Conservation (phyloP, 257 asterid genomes). For the Scutellaria minor region DNA sequence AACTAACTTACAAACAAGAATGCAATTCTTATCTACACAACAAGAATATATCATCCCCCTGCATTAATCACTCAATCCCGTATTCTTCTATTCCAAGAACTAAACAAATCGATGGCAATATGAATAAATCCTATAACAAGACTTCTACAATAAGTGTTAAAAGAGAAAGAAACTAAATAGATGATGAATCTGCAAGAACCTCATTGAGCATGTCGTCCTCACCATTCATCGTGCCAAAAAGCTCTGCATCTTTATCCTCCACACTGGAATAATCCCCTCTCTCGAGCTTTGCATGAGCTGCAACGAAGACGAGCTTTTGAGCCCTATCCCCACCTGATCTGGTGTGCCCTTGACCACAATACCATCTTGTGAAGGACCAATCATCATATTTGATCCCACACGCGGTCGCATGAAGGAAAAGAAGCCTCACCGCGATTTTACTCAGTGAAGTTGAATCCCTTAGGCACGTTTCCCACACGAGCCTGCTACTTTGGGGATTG, state of each 20-base stretch:
- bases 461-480: slow-evolving; percentile 87
- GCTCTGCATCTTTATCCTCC: slow-evolving; percentile 67
- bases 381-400: slow-evolving; percentile 63
- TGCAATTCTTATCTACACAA: slow-evolving; percentile 40
- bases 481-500: slow-evolving; percentile 84
- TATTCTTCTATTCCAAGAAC: slow-evolving; percentile 40
- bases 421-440: slow-evolving; percentile 81
- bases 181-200: slow-evolving; percentile 66
- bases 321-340: slow-evolving; percentile 61
- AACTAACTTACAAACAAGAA: slow-evolving; percentile 36
- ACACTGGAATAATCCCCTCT: slow-evolving; percentile 54
- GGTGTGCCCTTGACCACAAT: slow-evolving; percentile 51
- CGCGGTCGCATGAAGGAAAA: slow-evolving; percentile 85
- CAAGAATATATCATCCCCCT: slow-evolving; percentile 36
- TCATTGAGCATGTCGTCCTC: slow-evolving; percentile 69
- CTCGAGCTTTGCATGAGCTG: slow-evolving; percentile 74
- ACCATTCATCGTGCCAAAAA: slow-evolving; percentile 50
- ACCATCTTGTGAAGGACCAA: slow-evolving; percentile 59
- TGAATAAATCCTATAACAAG: slow-evolving; percentile 44
- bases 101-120: slow-evolving; percentile 41
- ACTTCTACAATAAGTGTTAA: slow-evolving; percentile 30
- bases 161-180: slow-evolving; percentile 51
- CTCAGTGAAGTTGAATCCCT: slow-evolving; percentile 66
- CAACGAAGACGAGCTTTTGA: slow-evolving; percentile 71
- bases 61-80: slow-evolving; percentile 42